phyloP scores from a whole-genome alignment of 768 basidiomycete genomes.

The Phaeotremella fagi region DNA sequence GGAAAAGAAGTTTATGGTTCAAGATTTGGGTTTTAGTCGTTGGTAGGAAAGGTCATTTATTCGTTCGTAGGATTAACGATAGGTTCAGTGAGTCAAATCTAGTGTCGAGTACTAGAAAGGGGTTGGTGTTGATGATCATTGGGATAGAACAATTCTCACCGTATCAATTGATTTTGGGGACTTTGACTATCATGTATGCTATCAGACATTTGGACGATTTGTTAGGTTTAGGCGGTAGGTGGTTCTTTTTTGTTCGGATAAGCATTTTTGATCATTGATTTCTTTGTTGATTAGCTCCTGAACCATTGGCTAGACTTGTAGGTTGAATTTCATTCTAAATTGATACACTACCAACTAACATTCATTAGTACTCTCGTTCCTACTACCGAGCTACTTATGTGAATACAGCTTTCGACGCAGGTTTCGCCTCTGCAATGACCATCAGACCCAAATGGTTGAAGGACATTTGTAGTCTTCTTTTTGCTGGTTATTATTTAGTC shows the following conservation, averaged over 20 bases:
- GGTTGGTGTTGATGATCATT: too few species aligned
- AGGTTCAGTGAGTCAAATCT: constrained; percentile 43
- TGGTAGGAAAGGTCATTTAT: too few species aligned
- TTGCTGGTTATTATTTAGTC: constrained; percentile 82
- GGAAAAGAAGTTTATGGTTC: constrained; percentile 18
- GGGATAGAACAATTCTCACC: constrained; percentile 81
- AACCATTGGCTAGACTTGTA: constrained; percentile 83
- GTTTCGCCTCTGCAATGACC: constrained; percentile 91
- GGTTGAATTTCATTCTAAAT: constrained; percentile 48
- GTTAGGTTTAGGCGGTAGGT: constrained; percentile 71
- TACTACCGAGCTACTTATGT: constrained; percentile 98
- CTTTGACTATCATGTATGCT: constrained; percentile 78
- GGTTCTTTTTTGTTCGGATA: neutral
- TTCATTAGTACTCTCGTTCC: constrained; percentile 75
- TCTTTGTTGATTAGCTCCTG: constrained; percentile 63
- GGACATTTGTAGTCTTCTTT: constrained; percentile 77
- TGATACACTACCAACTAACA: neutral
- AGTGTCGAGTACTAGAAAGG: too few species aligned
- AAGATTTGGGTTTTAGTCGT: constrained; percentile 26
- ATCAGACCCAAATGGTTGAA: constrained; percentile 87
- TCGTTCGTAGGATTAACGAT: constrained; percentile 37
- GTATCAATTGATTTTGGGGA: constrained; percentile 89
- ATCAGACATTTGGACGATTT: constrained; percentile 78
- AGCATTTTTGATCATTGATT: constrained; percentile 2
- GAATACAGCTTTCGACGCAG: constrained; percentile 87